Conservation (phyloP, 2,329 filamentous ascomycete genomes). For the Ophiostoma montium region DNA sequence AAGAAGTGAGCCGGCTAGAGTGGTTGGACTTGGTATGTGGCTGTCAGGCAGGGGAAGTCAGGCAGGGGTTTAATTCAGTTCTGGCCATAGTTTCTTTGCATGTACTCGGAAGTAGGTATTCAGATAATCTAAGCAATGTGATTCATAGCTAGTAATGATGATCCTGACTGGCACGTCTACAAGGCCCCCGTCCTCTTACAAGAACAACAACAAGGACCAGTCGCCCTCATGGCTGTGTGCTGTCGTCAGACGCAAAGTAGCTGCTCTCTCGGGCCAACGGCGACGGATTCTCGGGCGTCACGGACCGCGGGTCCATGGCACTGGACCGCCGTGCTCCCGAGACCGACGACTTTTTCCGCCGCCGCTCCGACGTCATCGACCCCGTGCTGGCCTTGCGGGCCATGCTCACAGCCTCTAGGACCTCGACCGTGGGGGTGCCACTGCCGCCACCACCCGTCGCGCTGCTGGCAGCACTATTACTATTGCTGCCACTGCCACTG, state of each 20-base stretch:
- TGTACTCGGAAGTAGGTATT: too few relatives aligned
- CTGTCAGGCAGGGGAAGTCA: too few relatives aligned
- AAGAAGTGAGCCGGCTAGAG: neutral
- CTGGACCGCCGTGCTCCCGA: conserved; percentile 22
- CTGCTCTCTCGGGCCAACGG: conserved; percentile 37
- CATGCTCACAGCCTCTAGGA: conserved; percentile 21
- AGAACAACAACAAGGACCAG: neutral
- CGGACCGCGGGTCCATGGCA: conserved; percentile 32
- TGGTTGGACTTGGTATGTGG: neutral
- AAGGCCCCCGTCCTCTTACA: too few relatives aligned
- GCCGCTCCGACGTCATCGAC: conserved; percentile 34
- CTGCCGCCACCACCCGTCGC: conserved; percentile 9
- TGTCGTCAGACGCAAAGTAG: conserved; percentile 8
- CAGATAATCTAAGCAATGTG: too few relatives aligned
- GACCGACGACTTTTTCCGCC: conserved; percentile 30
- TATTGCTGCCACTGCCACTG: neutral
- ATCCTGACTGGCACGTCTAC: too few relatives aligned
- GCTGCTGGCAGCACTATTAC: neutral
- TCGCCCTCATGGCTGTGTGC: neutral
- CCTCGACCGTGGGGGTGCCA: conserved; percentile 27
- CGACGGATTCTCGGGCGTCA: conserved; percentile 40
- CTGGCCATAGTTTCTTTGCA: too few relatives aligned
- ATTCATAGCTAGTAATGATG: too few relatives aligned
- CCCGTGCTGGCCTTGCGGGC: conserved; percentile 32
- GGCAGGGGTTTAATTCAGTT: too few relatives aligned